Base-by-base conservation (phyloP, 805 yeast genomes). In the Yamadazyma sp. region DNA sequence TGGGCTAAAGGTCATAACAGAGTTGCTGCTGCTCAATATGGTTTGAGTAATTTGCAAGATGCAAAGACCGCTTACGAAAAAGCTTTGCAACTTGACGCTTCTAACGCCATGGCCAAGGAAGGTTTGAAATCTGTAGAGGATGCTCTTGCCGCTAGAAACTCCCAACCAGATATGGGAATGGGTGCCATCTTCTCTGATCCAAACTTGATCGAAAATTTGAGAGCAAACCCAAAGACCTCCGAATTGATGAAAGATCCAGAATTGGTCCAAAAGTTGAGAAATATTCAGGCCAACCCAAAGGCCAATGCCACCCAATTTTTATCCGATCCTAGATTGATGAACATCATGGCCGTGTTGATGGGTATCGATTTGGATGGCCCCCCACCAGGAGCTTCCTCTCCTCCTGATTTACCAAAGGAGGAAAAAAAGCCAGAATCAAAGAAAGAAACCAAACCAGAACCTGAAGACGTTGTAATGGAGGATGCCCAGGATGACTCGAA, bases 1-100 rank as follows among this genome's bases (percentile, higher is more conserved):
- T 93, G 98, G 98, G 89, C 96, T 15, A 93, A 93, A 65, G 99
- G 98, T 32, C 86, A 84, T 71, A 84, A 81, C 55, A 82, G 99
- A 64, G 84, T 84, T 24, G 99, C 87, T 42, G 90, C 97, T 47
- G 99, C 99, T 21, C 78, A 82, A 34, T 82, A 73, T 53, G 99
- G 99, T n/a, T 68, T 84, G 43, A 88, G 88, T 12, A 76, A 85
- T 43, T 73, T 82, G 34, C 89, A 84, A 20, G 84, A 77, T 15
- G 93, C 98, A 31, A 77, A 76, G 49, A 60, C 62, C 18, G 71
- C 84, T 17, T 91, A 88, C 63, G 69, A 79, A 47, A 82, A 83
- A 59, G 95, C 96, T 6, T 66, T 91, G 48, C 84, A 83, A 54
- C 61, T 89, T 41, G 98, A 91, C 51, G 74, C 93, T 18, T 37